phyloP scores from a whole-genome alignment of 2,329 filamentous ascomycete genomes.

The Pseudocercospora fijiensis region DNA sequence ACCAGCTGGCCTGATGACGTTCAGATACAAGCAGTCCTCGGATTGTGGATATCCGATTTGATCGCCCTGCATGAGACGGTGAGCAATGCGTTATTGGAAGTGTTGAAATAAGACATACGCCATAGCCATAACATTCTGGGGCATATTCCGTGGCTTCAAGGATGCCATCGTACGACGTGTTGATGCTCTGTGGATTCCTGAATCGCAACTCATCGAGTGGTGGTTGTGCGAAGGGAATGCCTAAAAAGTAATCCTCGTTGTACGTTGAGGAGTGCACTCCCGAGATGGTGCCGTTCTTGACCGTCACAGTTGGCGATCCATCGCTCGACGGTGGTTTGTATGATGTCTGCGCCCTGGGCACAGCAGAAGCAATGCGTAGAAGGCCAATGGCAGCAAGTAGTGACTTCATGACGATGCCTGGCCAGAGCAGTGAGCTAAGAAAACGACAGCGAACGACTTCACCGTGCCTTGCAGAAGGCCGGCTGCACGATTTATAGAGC shows the following conservation, averaged over 20 bases:
- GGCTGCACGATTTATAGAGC: conserved; percentile 12
- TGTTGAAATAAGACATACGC: conserved; percentile 19
- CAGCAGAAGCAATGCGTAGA: conserved; percentile 16
- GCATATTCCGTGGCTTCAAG: conserved; percentile 45
- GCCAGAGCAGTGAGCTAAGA: not conserved
- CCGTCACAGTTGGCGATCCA: conserved; percentile 36
- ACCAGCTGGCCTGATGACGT: conserved; percentile 58
- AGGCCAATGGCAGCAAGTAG: conserved; percentile 11
- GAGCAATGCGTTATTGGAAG: not conserved
- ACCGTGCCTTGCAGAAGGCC: not conserved
- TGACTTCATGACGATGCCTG: conserved; percentile 15
- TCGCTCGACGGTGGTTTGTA: conserved; percentile 1
- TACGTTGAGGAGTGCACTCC: conserved; percentile 43
- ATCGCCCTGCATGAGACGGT: conserved; percentile 24
- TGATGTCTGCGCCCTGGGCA: conserved; percentile 1
- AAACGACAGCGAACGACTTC: not conserved
- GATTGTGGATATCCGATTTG: conserved; percentile 40
- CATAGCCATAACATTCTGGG: conserved; percentile 45
- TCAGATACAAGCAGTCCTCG: conserved; percentile 64
- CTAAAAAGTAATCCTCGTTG: conserved; percentile 48
- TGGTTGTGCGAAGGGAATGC: conserved; percentile 42
- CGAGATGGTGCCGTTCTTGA: conserved; percentile 47
- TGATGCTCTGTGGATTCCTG: conserved; percentile 37
- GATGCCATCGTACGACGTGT: conserved; percentile 42
- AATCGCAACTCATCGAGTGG: conserved; percentile 38